Percentiles rank a stretch among this genome's conserved stretches.
Evolutionary conservation across 352 stramenopile genomes (phyloP).

Genomic region (Pythium aristosporum): DNA sequence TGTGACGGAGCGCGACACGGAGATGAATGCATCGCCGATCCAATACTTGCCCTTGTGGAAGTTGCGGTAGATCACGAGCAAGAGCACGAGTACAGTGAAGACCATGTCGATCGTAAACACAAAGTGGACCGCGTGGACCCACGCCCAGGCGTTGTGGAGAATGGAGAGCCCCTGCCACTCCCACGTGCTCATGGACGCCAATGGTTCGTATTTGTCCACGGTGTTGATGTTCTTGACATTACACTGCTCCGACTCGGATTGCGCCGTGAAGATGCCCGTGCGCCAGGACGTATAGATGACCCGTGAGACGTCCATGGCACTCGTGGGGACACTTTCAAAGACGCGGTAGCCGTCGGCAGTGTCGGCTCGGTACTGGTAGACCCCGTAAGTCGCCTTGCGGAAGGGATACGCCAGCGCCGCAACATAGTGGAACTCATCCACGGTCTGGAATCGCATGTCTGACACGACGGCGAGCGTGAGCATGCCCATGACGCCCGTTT

Average conservation of each 20-base stretch:
- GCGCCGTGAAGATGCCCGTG: conserved; percentile 35
- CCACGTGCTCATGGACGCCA: conserved; percentile 22
- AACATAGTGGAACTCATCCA: conserved; percentile 10
- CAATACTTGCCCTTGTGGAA: conserved; percentile 30
- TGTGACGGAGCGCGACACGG: conserved; percentile 27
- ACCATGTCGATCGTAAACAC: conserved; percentile 43
- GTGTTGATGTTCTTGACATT: conserved; percentile 36
- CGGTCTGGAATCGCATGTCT: conserved; percentile 16
- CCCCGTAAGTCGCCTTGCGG: conserved; percentile 7
- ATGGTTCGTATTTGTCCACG: conserved; percentile 5
- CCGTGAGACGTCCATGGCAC: conserved; percentile 8
- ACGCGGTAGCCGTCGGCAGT: conserved; percentile 7
- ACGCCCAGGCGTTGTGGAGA: conserved; percentile 46
- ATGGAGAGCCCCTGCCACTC: conserved; percentile 30
- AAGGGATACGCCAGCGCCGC: conserved; percentile 35
- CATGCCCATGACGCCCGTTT: conserved; percentile 10
- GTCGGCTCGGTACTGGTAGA: conserved; percentile 4
- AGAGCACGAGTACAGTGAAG: conserved; percentile 37
- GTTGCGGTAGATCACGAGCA: conserved; percentile 43
- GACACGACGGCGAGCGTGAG: conserved; percentile 3
- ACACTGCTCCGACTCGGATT: conserved; percentile 29
- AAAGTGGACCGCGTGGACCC: conserved; percentile 49
- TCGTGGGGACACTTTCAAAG: conserved; percentile 15
- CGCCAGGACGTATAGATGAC: conserved; percentile 31
- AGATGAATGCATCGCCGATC: conserved; percentile 34